Conservation (phyloP, 495 filamentous ascomycete species). For the Talaromyces trachyspermus region DNA sequence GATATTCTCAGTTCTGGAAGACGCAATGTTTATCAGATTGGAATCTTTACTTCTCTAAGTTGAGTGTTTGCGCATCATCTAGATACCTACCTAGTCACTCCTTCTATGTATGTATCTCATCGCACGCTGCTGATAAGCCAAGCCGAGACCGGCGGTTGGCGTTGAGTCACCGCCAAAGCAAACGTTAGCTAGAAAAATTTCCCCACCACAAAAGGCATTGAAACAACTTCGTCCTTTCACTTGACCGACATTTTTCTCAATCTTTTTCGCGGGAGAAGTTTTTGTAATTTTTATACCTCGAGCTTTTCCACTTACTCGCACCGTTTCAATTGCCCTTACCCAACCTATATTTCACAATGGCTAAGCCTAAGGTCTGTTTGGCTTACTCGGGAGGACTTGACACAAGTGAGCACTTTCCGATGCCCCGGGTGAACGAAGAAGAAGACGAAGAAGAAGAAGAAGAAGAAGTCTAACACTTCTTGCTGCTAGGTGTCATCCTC, state of each 20-base stretch:
- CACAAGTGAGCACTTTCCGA: conserved; percentile 34
- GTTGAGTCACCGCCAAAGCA: background rate
- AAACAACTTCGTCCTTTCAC: background rate
- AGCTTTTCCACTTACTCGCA: background rate
- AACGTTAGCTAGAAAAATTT: background rate
- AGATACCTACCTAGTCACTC: too few species aligned
- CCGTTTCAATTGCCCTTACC: background rate
- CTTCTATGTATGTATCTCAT: too few species aligned
- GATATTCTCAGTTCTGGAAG: too few species aligned
- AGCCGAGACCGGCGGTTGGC: conserved; percentile 3
- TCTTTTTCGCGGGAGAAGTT: too few species aligned
- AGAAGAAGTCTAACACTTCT: too few species aligned
- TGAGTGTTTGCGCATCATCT: too few species aligned
- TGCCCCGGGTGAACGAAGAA: conserved; percentile 40
- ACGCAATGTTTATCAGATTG: too few species aligned
- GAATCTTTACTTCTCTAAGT: too few species aligned
- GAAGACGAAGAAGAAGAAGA: conserved; percentile 29
- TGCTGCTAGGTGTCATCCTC: conserved; percentile 19
- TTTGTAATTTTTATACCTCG: too few species aligned
- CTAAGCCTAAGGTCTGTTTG: conserved; percentile 12
- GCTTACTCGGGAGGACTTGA: conserved; percentile 12
- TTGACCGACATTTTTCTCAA: conserved; percentile 6
- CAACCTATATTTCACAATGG: conserved; percentile 5
- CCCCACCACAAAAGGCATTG: background rate
- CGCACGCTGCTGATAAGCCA: too few species aligned